phyloP scores from a whole-genome alignment of 805 yeast genomes.

The Yarrowia sp. region DNA sequence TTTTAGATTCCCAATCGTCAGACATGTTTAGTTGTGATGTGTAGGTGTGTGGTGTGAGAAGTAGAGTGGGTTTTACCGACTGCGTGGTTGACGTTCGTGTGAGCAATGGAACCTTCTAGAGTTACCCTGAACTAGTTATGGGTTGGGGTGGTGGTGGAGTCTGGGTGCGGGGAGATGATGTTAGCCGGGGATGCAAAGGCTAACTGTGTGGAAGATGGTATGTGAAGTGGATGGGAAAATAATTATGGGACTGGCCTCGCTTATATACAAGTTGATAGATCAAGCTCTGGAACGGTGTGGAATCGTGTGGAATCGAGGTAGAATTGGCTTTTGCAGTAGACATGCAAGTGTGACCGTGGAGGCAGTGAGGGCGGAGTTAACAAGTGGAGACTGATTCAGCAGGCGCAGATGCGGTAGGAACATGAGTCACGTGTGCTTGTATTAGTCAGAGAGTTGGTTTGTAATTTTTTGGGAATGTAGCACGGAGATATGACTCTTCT shows the following conservation, averaged over 20 bases:
- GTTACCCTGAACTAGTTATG: conserved; percentile 1
- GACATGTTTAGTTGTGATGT: conserved; percentile 29
- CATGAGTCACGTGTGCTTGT: not conserved
- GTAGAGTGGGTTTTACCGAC: not conserved
- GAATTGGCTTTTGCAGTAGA: not conserved
- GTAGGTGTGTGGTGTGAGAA: conserved; percentile 11
- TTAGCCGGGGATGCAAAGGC: not conserved
- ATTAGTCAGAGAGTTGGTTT: not conserved
- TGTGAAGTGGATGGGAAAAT: not conserved
- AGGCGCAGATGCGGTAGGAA: not conserved
- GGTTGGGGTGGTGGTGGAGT: not conserved
- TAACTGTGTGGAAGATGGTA: not conserved
- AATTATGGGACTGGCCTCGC: not conserved
- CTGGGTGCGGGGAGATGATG: not conserved
- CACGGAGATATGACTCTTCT: no score
- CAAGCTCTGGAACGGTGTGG: conserved; percentile 6
- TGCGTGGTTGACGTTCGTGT: conserved; percentile 16
- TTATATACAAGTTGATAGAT: not conserved
- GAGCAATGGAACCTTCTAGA: conserved; percentile 25
- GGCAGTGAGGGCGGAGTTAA: not conserved
- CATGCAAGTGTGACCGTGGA: conserved; percentile 6
- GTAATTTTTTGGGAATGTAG: no score
- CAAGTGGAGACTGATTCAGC: not conserved
- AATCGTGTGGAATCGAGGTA: conserved; percentile 5
- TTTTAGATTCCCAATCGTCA: conserved; percentile 78